Conservation (phyloP, 768 basidiomycete genomes). For the Leccinum aurantiacum region DNA sequence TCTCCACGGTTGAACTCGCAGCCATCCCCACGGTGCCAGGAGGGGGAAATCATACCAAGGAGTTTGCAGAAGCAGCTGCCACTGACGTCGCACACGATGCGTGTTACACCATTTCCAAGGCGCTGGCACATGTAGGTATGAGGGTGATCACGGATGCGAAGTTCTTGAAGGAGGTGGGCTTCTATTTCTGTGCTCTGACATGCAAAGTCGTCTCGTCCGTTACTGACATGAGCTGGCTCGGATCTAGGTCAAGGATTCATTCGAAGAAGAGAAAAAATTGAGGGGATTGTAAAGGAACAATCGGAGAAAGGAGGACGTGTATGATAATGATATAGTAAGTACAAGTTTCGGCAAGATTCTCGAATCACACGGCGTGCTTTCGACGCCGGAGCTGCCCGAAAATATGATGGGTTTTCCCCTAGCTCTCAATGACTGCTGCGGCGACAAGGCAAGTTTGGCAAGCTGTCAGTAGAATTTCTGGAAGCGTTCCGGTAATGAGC, state of each 20-base stretch:
- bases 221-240: background rate
- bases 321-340: background rate
- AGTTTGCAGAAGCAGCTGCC: conserved; percentile 63
- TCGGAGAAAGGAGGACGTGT: background rate
- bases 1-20: conserved; percentile 24
- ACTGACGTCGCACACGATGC: conserved; percentile 62
- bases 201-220: background rate
- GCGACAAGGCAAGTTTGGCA: background rate
- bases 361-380: background rate
- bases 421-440: background rate
- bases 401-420: background rate
- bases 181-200: background rate
- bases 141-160: conserved; percentile 63
- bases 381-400: background rate
- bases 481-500: background rate
- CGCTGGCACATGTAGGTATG: conserved; percentile 67
- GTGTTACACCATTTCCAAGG: conserved; percentile 65
- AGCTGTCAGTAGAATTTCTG: background rate
- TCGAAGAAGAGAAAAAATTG: conserved; percentile 42
- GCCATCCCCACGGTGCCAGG: conserved; percentile 72
- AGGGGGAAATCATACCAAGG: conserved; percentile 78
- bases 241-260: conserved; percentile 47
- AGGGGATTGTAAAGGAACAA: conserved; percentile 7
- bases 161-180: conserved; percentile 56
- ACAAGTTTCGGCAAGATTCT: background rate